phyloP scores from a whole-genome alignment of 164 flowering plant species.

The Magnolia officinalis region DNA sequence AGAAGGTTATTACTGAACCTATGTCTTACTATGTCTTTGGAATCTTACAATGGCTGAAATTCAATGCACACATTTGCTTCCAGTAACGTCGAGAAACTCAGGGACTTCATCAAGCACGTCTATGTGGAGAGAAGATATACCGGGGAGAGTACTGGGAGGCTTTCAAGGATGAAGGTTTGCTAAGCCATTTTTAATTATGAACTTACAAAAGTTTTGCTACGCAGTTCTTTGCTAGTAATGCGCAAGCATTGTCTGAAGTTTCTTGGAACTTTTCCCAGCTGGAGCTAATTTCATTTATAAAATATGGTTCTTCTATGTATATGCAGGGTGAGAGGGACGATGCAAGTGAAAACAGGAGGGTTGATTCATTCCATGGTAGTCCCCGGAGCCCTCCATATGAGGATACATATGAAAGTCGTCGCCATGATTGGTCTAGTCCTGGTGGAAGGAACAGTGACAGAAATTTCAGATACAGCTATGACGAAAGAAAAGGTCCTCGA shows the following conservation, averaged over 20 bases:
- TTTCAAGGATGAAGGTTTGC: conserved; percentile 62
- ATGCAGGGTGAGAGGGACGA: conserved; percentile 74
- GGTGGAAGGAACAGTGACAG: conserved; percentile 63
- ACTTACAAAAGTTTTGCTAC: not conserved
- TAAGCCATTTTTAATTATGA: not conserved
- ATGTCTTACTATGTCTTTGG: not conserved
- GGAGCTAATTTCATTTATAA: not conserved
- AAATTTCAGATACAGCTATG: conserved; percentile 34
- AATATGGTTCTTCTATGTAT: not conserved
- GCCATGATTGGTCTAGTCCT: conserved; percentile 54
- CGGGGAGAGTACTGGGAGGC: conserved; percentile 70
- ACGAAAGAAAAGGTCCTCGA: conserved; percentile 74
- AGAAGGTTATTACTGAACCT: conserved; percentile 49
- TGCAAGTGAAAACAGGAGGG: conserved; percentile 46
- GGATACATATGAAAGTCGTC: conserved; percentile 61
- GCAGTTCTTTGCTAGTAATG: not conserved
- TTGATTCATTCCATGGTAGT: conserved; percentile 49
- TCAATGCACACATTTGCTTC: conserved; percentile 20
- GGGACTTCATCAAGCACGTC: conserved; percentile 88
- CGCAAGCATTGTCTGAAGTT: conserved; percentile 2
- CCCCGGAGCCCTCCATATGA: conserved; percentile 87
- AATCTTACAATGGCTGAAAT: conserved; percentile 1
- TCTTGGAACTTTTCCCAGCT: conserved; percentile 4
- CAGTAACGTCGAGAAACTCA: conserved; percentile 84
- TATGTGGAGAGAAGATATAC: conserved; percentile 86